These are phyloP conservation scores for Microdochium paspali DNA, from an alignment of 2,329 filamentous ascomycete species.

Conservation along the genomic window DNA sequence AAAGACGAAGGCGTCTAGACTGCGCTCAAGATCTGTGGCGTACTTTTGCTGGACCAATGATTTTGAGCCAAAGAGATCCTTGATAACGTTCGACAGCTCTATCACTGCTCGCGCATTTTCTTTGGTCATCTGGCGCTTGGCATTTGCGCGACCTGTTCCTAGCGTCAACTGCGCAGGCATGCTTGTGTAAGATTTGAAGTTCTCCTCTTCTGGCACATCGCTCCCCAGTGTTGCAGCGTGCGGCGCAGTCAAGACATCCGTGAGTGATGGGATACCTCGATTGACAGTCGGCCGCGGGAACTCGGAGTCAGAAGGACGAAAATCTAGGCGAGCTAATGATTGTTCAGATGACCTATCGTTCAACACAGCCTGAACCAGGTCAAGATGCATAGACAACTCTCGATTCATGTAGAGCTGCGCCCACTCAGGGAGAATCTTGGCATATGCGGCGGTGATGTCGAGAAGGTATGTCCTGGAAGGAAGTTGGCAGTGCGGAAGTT, in stretches of 20 bases:
- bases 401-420: conserved; percentile 34
- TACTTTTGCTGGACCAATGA: conserved; percentile 27
- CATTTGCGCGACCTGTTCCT: no score
- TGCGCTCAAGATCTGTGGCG: conserved; percentile 16
- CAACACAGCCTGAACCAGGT: conserved; percentile 30
- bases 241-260: neutral
- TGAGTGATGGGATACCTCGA: neutral
- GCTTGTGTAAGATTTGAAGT: no score
- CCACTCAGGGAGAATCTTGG: conserved; percentile 34
- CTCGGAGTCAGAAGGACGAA: neutral
- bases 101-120: neutral
- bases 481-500: conserved; percentile 17
- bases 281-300: neutral
- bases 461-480: conserved; percentile 22
- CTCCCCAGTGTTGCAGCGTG: neutral
- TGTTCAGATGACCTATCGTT: conserved; percentile 3
- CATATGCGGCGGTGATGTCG: conserved; percentile 25
- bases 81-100: conserved; percentile 22
- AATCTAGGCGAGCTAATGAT: neutral
- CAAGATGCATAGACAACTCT: conserved; percentile 32
- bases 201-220: no score
- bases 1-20: conserved; percentile 12
- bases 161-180: no score
- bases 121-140: neutral
- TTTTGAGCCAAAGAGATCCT: conserved; percentile 13